These are phyloP conservation scores for Prosopis cineraria DNA, from an alignment of 306 rosid species.

Conservation along the genomic window DNA sequence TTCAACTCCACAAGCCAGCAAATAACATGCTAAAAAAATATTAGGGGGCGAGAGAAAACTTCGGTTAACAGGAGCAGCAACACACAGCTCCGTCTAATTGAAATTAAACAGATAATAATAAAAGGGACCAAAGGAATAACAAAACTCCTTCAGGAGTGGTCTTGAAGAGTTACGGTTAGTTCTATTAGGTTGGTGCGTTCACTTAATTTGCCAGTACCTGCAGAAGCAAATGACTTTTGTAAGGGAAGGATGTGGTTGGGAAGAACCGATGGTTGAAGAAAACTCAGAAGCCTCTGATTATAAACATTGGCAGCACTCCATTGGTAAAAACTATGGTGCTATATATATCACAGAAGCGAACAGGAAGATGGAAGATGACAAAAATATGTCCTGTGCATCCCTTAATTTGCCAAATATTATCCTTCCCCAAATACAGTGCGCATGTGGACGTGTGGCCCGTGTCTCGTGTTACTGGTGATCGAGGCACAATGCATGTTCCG, in stretches of 20 bases:
- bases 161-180: background rate
- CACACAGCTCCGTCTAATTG: background rate
- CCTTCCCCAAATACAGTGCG: slow-evolving; percentile 16
- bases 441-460: background rate
- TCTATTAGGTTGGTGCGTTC: background rate
- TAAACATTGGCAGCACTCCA: background rate
- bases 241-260: slow-evolving; percentile 34
- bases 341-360: background rate
- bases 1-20: background rate
- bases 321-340: background rate
- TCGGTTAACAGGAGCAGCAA: background rate
- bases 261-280: slow-evolving; percentile 41
- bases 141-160: background rate
- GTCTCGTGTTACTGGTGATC: background rate
- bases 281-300: slow-evolving; percentile 26
- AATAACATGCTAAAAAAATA: background rate
- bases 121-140: background rate
- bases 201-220: slow-evolving; percentile 17
- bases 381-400: slow-evolving; percentile 35
- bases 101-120: background rate
- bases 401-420: slow-evolving; percentile 11
- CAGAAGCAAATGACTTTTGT: background rate
- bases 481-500: background rate
- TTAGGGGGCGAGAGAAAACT: background rate
- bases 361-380: slow-evolving; percentile 17